Base-by-base conservation (phyloP, 106 monocot genomes). In the Apostasia shenzhenica region DNA sequence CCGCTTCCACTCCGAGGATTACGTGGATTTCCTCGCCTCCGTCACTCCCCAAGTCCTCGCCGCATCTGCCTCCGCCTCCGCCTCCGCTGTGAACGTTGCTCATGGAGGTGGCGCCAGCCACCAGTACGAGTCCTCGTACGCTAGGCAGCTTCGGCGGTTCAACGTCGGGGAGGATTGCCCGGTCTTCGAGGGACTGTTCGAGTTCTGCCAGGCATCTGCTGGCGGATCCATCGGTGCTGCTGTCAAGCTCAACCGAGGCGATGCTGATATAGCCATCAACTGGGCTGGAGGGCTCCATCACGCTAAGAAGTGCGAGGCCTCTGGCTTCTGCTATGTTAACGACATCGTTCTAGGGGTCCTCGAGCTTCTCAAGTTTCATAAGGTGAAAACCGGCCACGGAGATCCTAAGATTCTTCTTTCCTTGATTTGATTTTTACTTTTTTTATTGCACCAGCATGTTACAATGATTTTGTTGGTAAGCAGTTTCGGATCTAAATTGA, bases 281-380 rank as follows among this genome's bases (percentile, higher is more conserved):
- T 75, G 75, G 75, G 68, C 68, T 43, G 67, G 75, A 8, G 75
- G 75, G 11, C 47, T 67, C 50, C 75, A 75, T 7, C 75, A 75
- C 53, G 75, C 75, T 51, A 75, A 68, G 67, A 75, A 75, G 75
- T 75, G 75, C 60, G 75, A 75, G 67, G 75, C 75, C 4, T 75
- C 67, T 14, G 75, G 75, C 43, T 75, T 75, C 57, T 67, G 75
- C 45, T 75, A 75, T 11, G 67, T 75, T 2, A 75, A 75, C 6
- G 75, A 75, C 57, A 68, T 75, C 41, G 67, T 75, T 46, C 67
- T 68, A 3, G 75, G 75, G 59, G 68, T 75, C 14, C 67, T 75
- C 26, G 75, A 75, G 66, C 68, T 75, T 4, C 75, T 67, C 59
- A 67, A 75, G 75, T 67, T 49, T 52, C 67, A 67, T 52, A 68